Percentiles rank a stretch among this genome's conserved stretches.
phyloP scores from a whole-genome alignment of 148 eudicot species.

The Fagopyrum esculentum region DNA sequence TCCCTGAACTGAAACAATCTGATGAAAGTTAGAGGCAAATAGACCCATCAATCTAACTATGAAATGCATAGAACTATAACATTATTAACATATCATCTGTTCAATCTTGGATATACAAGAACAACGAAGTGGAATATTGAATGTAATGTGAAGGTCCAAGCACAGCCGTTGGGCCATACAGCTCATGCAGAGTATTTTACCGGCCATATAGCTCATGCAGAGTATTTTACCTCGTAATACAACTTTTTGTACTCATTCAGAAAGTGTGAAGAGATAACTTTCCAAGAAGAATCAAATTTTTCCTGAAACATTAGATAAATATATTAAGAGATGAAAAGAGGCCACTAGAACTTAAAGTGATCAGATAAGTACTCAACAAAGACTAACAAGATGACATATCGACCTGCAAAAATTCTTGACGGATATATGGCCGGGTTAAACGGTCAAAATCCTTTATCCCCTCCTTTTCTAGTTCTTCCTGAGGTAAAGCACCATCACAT shows the following conservation, averaged over 20 bases:
- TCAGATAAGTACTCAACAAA: background rate
- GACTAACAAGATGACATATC: background rate
- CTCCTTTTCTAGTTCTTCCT: constrained; percentile 94
- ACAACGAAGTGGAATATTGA: too few species aligned
- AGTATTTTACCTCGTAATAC: constrained; percentile 50
- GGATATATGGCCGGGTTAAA: constrained; percentile 76
- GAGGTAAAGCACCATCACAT: background rate
- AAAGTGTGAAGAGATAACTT: constrained; percentile 59
- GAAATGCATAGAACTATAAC: too few species aligned
- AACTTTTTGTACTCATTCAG: constrained; percentile 64
- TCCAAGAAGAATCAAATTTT: constrained; percentile 79
- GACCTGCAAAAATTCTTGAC: constrained; percentile 64
- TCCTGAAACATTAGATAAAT: constrained; percentile 44
- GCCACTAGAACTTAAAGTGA: background rate
- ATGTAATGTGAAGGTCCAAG: too few species aligned
- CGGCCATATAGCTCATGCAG: constrained; percentile 5
- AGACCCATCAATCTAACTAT: too few species aligned
- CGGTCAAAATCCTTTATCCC: constrained; percentile 95
- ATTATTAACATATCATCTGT: too few species aligned
- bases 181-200: constrained; percentile 22
- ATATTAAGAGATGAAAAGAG: background rate
- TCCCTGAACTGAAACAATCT: constrained; percentile 58
- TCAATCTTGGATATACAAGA: too few species aligned
- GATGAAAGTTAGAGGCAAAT: background rate
- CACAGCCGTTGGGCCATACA: too few species aligned